Evolutionary conservation across 768 basidiomycete species (phyloP).

Genomic region (Hygrocybe punicea): DNA sequence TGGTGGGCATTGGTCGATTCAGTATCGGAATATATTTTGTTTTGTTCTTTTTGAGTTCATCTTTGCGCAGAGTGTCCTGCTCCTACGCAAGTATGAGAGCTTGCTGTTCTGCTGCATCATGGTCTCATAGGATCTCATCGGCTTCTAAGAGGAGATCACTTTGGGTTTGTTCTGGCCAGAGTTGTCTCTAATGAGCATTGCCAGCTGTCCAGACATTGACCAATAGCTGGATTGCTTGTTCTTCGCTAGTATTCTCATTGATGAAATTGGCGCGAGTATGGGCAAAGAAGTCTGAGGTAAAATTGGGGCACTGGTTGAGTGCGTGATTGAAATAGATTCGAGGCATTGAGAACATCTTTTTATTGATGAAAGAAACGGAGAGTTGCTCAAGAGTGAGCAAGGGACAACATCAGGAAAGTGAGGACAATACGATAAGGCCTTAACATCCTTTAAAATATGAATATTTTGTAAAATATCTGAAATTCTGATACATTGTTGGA

Average conservation of each 20-base stretch:
- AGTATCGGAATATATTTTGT: conserved; percentile 1
- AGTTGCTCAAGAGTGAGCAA: too few species aligned
- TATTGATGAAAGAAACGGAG: too few species aligned
- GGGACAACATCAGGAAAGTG: background rate
- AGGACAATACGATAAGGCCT: background rate
- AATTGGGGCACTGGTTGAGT: too few species aligned
- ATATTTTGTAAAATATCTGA: background rate
- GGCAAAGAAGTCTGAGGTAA: too few species aligned
- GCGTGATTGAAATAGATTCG: too few species aligned
- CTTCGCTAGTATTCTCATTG: background rate
- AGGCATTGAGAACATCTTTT: too few species aligned
- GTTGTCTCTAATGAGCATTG: background rate
- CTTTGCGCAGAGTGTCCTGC: background rate
- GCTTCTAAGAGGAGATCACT: background rate
- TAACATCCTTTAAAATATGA: background rate
- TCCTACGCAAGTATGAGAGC: background rate
- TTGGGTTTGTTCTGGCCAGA: background rate
- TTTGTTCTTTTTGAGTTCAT: conserved; percentile 5
- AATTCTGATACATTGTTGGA: background rate
- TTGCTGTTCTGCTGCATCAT: background rate
- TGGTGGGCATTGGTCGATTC: background rate
- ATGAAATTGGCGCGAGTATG: background rate
- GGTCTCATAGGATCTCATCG: background rate
- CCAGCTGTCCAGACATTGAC: background rate
- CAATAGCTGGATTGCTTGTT: background rate